Base-by-base conservation (phyloP, 2,329 filamentous ascomycete species). In the Ceratocystis smalleyi region DNA sequence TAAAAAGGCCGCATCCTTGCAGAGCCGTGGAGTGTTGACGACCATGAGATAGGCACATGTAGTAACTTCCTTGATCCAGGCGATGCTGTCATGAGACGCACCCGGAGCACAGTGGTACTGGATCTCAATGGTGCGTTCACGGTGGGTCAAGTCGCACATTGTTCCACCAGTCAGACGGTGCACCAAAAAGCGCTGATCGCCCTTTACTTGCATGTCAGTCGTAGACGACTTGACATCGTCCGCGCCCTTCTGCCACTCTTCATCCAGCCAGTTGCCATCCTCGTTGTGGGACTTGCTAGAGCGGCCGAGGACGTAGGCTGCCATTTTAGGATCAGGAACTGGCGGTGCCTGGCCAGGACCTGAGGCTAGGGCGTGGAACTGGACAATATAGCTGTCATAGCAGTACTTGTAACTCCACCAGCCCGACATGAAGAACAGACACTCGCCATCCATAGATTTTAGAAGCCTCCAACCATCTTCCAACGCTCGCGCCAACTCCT, bases 341-440 rank as follows among this genome's bases (percentile, higher is more conserved):
- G 91, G 91, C 27, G 89, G 86, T 10, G 87, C 82, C 2, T 85
- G 85, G 66, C 85, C 84, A 55, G 83, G 80, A 19, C 75, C 75
- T 1, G 84, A 83, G 0, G 89, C 82, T 66, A 92, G 76, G 55
- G 90, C 89, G 73, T 96, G 91, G 74, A 95, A 96, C 74, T 96
- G 91, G 70, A 89, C 87, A 67, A 96, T 86, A 68, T 92, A 84
- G 67, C 86, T 81, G 71, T 89, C 89, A 75, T 95, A 94, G 78
- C 91, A 96, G 74, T 96, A 96, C 69, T 86, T 88, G 75, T 96
- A 96, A 71, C 88, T 94, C 91, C 91, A 96, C 91, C 91, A 96
- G 0, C 91, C 91, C 0, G 85, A 88, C 68, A 91, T 77, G 68
- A 79, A 83, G 76, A 92, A 95, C 68, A 96, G 82, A 73, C 91